Evolutionary conservation across 108 stramenopile species (phyloP).

Genomic region (Schizochytrium sp.): DNA sequence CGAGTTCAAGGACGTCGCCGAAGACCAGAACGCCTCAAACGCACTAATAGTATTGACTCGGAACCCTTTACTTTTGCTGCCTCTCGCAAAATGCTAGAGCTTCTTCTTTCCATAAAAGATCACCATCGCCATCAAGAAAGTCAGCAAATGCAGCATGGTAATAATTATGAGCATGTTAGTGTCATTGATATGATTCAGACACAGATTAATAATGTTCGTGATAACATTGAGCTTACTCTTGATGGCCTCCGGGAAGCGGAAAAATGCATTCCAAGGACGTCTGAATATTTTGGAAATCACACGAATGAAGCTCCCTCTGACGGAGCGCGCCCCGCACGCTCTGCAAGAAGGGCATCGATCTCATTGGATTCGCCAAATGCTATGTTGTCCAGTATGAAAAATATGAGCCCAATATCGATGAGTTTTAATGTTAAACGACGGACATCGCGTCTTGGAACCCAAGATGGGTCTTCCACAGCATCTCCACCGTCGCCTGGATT

Average conservation of each 20-base stretch:
- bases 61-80: conserved; percentile 47
- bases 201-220: neutral
- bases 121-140: too few species aligned
- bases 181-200: neutral
- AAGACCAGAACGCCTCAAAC: conserved; percentile 1
- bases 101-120: neutral
- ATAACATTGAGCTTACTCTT: neutral
- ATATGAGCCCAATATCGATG: too few species aligned
- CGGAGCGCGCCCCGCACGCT: neutral
- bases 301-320: neutral
- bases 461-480: too few species aligned
- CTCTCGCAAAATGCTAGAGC: conserved; percentile 21
- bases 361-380: neutral
- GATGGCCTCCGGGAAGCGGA: neutral
- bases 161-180: neutral
- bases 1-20: neutral
- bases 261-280: neutral
- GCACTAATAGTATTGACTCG: conserved; percentile 16
- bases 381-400: too few species aligned
- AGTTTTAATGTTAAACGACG: too few species aligned
- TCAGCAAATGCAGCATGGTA: neutral
- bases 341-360: neutral
- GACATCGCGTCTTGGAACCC: too few species aligned
- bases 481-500: too few species aligned
- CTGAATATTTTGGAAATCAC: neutral